Base-by-base conservation (phyloP, 2,329 filamentous ascomycete genomes). In the Metarhizium album region DNA sequence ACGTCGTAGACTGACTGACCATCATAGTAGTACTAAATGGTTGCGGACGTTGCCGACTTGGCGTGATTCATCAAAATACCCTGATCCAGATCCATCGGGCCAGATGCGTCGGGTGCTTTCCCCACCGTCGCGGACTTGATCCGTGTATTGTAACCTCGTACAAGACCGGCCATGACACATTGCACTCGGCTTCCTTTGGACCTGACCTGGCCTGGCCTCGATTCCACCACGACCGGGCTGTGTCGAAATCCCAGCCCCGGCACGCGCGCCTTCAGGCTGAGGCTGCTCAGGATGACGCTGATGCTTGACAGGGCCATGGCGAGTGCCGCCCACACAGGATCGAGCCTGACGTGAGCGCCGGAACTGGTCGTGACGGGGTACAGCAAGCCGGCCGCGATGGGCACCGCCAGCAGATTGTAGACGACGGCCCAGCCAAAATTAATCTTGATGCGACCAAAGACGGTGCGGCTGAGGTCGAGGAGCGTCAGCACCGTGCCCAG, bases 231-330 rank as follows among this genome's bases (percentile, higher is more conserved):
- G 38, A 51, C 20, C 14, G 48, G 48, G 23, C 43, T 45, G 42
- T 54, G 52, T 52, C 70, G 63, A 58, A 74, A 79, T 2, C 74
- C 74, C 9, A 76, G 35, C 22, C 66, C 59, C 8, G 71, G 70
- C 11, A 75, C 52, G 46, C 63, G 56, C 50, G 65, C 75, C 63
- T 83, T 79, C 70, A 96, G 67, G 47, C 82, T 74, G 60, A 95
- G 68, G 70, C 86, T 91, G 64, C 89, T 95, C 62, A 80, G 70
- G 47, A 96, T 86, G 45, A 97, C 90, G 61, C 87, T 93, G 57
- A 96, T 83, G 66, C 86, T 91, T 67, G 90, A 95, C 65, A 90
- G 67, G 24, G 91, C 91, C 91, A 96, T 97, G 1, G 90, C 90
- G 64, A 95, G 68, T 57, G 83, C 85, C 4, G 90, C 91, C 90